A percentile compares a stretch with the other conserved stretches of the same genome.
Evolutionary conservation across 495 filamentous ascomycete genomes (phyloP).

Genomic region (Tuber borchii): DNA sequence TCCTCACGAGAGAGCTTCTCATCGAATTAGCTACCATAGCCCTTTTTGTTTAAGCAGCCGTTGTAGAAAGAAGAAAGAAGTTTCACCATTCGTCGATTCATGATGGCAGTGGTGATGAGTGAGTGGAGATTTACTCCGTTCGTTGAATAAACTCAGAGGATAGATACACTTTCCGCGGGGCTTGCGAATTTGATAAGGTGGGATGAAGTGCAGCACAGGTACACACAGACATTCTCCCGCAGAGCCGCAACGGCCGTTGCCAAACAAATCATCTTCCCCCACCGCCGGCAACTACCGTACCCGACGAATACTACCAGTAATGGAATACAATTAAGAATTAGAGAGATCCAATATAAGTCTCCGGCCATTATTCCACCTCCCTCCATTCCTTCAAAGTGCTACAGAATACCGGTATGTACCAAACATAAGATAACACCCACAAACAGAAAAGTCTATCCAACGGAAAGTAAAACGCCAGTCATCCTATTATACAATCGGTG

Average conservation of each 20-base stretch:
- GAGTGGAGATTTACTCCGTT: neutral
- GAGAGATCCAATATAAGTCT: neutral
- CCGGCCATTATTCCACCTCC: neutral
- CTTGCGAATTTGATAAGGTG: neutral
- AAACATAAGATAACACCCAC: neutral
- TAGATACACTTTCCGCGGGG: neutral
- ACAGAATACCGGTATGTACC: neutral
- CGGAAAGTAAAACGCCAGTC: neutral
- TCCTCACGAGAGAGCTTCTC: constrained; percentile 84
- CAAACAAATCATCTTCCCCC: neutral
- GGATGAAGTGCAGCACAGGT: neutral
- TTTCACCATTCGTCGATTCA: constrained; percentile 30
- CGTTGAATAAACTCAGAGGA: neutral
- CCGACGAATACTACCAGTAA: neutral
- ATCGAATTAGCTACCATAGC: constrained; percentile 4
- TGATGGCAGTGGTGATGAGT: neutral
- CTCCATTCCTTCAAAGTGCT: neutral
- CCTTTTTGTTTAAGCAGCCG: neutral
- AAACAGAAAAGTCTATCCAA: constrained; percentile 1
- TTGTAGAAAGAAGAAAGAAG: neutral
- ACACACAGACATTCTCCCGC: neutral
- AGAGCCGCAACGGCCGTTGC: neutral
- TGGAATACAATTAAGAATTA: neutral
- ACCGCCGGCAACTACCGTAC: neutral
- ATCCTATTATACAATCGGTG: neutral